phyloP scores from a whole-genome alignment of 192 early-diverging fungal species.

The Coemansia sp. region DNA sequence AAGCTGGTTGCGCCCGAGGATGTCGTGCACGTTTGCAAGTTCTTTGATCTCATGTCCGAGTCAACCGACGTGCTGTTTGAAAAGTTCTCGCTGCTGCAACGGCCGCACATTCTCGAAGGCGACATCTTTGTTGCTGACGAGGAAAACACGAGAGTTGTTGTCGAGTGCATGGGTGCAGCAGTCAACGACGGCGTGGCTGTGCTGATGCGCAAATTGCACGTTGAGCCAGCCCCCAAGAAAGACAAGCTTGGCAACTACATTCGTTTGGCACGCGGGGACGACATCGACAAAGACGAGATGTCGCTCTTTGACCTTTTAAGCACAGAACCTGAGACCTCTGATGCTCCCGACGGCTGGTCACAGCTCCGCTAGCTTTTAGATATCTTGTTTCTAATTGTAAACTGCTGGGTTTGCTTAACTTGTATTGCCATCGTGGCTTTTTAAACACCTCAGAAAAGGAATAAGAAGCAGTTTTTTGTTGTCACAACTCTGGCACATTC shows the following conservation, averaged over 20 bases:
- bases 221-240: slow-evolving; percentile 11
- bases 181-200: neutral
- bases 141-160: slow-evolving; percentile 26
- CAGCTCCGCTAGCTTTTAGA: neutral
- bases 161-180: slow-evolving; percentile 35
- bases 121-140: slow-evolving; percentile 28
- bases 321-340: slow-evolving; percentile 25
- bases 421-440: too few relatives aligned
- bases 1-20: slow-evolving; percentile 48
- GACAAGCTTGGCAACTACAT: slow-evolving; percentile 27
- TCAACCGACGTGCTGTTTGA: slow-evolving; percentile 36
- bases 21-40: slow-evolving; percentile 21
- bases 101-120: slow-evolving; percentile 41
- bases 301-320: slow-evolving; percentile 32
- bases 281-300: slow-evolving; percentile 26
- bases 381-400: neutral
- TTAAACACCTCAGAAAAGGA: too few relatives aligned
- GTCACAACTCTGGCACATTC: too few relatives aligned
- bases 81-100: slow-evolving; percentile 36
- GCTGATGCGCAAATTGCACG: neutral
- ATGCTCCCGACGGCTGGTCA: slow-evolving; percentile 21
- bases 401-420: too few relatives aligned
- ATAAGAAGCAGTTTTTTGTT: too few relatives aligned
- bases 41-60: slow-evolving; percentile 30
- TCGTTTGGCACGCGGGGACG: neutral